Evolutionary conservation across 345 rosid genomes (phyloP), one percentile per base, ranked within the genome.

Genomic region (Luvunga scandens): DNA sequence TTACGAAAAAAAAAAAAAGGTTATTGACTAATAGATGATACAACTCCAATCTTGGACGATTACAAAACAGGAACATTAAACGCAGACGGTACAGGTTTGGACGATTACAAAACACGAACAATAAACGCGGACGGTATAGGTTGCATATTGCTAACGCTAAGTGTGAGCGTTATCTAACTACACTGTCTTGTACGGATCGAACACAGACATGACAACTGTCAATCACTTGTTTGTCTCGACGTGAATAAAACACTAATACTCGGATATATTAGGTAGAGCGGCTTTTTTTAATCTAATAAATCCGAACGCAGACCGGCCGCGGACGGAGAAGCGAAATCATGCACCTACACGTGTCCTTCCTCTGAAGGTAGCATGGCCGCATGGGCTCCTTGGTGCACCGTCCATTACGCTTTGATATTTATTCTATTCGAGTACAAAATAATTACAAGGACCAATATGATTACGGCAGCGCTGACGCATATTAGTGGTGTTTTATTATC

Each of bases 401-500:
- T 63, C 48, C 13, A 12, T 59, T 13, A 4, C 3, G 8, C 4
- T 30, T 8, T 36, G 30, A 42, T 42, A 10, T 42, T 12, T 42
- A 4, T 10, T 42, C 14, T 42, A 42, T 42, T 42, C 14, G 1
- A 42, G 16, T 42, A 2, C 48, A 42, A 42, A 42, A 64, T 56
- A 21, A 66, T 24, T 2, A 2, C 7, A 16, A 7, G 45, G 9
- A 27, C 60, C 13, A 5, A 2, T 0, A 50, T 19, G 31, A n/a
- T 66, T 42, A 76, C 81, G 84, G 69, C 79, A 76, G 72, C 22
- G 80, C 80, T 76, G 84, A 78, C 74, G 60, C 30, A 42, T 10
- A 42, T 3, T 42, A 2, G 48, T 0, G 48, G 48, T 0, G 16
- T 1, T 12, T 10, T 42, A 2, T 12, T 42, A 12, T 42, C 48